A percentile compares a stretch with the other conserved stretches of the same genome.
Conservation (phyloP, 306 rosid genomes). For the Fragaria iinumae region DNA sequence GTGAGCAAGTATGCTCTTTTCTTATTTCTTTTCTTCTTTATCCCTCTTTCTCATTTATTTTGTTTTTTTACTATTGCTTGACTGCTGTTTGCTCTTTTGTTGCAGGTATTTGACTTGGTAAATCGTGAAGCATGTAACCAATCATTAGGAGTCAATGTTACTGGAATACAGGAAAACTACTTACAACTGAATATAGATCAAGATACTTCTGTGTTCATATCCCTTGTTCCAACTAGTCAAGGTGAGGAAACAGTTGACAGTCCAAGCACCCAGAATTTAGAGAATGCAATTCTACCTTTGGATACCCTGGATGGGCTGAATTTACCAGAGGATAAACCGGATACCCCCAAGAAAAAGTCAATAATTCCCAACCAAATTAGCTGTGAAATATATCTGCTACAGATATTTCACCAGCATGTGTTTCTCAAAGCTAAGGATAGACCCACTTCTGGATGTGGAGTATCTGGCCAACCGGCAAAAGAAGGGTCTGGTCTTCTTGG, state of each 20-base stretch:
- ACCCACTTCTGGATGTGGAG: slow-evolving; percentile 39
- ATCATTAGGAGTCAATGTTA: slow-evolving; percentile 70
- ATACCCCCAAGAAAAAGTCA: slow-evolving; percentile 39
- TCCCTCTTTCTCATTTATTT: slow-evolving; percentile 15
- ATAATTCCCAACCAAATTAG: slow-evolving; percentile 51
- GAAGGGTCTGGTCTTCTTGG: slow-evolving; percentile 78
- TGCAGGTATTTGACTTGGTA: slow-evolving; percentile 85
- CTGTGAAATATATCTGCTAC: slow-evolving; percentile 85
- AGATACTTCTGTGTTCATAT: slow-evolving; percentile 71
- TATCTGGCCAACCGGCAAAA: slow-evolving; percentile 49
- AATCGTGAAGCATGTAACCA: slow-evolving; percentile 84
- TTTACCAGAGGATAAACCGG: slow-evolving; percentile 52
- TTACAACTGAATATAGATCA: slow-evolving; percentile 73
- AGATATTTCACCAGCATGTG: slow-evolving; percentile 72
- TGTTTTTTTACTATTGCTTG: slow-evolving; percentile 22
- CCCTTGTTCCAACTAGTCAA: slow-evolving; percentile 62
- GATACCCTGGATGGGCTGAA: slow-evolving; percentile 71
- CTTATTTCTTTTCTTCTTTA: not conserved
- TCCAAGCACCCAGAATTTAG: slow-evolving; percentile 37
- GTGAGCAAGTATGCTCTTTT: slow-evolving; percentile 53
- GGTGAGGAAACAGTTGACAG: slow-evolving; percentile 44
- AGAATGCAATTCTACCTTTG: slow-evolving; percentile 59
- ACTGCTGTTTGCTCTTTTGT: slow-evolving; percentile 21
- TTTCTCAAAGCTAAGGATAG: slow-evolving; percentile 62
- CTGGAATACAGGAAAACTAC: slow-evolving; percentile 85